Evolutionary conservation across 176 grass and related monocot species (phyloP).

Genomic region (Oryza brachyantha): DNA sequence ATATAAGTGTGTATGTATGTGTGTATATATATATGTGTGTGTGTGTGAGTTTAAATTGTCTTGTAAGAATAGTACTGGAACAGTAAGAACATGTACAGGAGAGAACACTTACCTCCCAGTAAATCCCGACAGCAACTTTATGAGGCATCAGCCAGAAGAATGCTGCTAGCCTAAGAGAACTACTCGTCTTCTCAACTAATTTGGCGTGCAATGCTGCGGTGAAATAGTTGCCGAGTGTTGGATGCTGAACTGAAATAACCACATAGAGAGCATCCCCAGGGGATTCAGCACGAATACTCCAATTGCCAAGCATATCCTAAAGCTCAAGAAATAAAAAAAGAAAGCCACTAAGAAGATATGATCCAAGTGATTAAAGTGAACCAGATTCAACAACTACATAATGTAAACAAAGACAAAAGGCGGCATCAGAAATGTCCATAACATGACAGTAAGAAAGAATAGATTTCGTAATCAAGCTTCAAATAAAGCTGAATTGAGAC

Average conservation of each 20-base stretch:
- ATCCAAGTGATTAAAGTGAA: neutral
- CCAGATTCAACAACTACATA: neutral
- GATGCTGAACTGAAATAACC: constrained; percentile 77
- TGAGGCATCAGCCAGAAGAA: constrained; percentile 97
- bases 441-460: neutral
- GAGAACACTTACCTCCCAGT: constrained; percentile 67
- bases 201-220: constrained; percentile 73
- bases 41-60: neutral
- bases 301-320: constrained; percentile 91
- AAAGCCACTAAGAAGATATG: neutral
- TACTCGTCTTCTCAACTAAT: constrained; percentile 41
- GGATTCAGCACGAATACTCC: constrained; percentile 59
- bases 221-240: constrained; percentile 81
- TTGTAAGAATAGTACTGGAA: neutral
- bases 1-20: no score
- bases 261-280: constrained; percentile 69
- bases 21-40: no score
- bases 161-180: constrained; percentile 46
- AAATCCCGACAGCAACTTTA: constrained; percentile 91
- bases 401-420: neutral
- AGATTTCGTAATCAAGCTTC: neutral
- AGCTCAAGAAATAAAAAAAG: constrained; percentile 25
- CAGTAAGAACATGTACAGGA: neutral
- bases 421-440: neutral
- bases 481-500: neutral